These are phyloP conservation scores for Metschnikowia kunwiensis DNA, from an alignment of 805 yeast species.

Conservation along the genomic window DNA sequence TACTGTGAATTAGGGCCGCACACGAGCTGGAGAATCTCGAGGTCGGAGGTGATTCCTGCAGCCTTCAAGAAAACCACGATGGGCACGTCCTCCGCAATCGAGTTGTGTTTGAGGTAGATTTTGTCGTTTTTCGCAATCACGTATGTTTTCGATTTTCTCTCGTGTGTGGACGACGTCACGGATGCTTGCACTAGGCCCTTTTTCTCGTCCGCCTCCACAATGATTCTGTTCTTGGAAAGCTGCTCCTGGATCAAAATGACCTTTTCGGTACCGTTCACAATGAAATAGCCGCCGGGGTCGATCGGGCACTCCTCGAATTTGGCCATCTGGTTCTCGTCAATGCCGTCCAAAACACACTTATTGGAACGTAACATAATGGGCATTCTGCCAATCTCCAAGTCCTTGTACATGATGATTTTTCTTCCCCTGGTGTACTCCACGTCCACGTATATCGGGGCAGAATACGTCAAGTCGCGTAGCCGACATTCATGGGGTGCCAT, in stretches of 20 bases:
- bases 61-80: conserved; percentile 92
- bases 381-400: conserved; percentile 95
- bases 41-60: conserved; percentile 88
- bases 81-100: conserved; percentile 92
- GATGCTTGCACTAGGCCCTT: conserved; percentile 95
- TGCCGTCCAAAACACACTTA: conserved; percentile 81
- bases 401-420: conserved; percentile 84
- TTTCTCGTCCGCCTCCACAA: conserved; percentile 95
- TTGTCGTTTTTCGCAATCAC: conserved; percentile 88
- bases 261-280: conserved; percentile 96
- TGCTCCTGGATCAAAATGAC: conserved; percentile 97
- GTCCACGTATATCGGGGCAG: conserved; percentile 94
- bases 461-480: conserved; percentile 86
- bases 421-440: conserved; percentile 96
- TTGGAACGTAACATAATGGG: conserved; percentile 97
- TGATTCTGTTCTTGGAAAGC: conserved; percentile 92
- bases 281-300: conserved; percentile 98
- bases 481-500: conserved; percentile 94
- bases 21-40: conserved; percentile 89
- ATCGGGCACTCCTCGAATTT: conserved; percentile 87
- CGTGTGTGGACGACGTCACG: conserved; percentile 97
- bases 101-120: conserved; percentile 90
- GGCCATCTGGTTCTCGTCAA: conserved; percentile 83
- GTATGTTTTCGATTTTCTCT: conserved; percentile 94
- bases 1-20: conserved; percentile 86